Evolutionary conservation across 73 alveolate species (phyloP).

Genomic region (Paramecium sonneborni): DNA sequence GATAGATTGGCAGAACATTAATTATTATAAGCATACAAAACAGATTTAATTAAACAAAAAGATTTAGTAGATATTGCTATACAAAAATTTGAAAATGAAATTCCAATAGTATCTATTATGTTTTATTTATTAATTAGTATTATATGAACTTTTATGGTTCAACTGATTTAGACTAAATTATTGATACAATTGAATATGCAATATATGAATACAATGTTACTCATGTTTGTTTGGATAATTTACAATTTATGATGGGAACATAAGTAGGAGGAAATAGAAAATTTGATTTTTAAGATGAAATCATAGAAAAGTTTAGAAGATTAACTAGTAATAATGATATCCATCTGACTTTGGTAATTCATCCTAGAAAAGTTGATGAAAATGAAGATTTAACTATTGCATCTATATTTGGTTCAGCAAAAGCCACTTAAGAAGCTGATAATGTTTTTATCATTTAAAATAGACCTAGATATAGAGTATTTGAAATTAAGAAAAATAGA

Average conservation of each 20-base stretch:
- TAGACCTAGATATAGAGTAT: conserved; percentile 73
- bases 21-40: conserved; percentile 70
- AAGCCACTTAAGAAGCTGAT: conserved; percentile 92
- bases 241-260: conserved; percentile 87
- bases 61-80: conserved; percentile 56
- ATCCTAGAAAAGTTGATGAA: conserved; percentile 94
- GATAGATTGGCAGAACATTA: conserved; percentile 76
- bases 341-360: conserved; percentile 86
- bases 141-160: conserved; percentile 91
- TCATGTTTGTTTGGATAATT: conserved; percentile 84
- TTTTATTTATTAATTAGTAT: conserved; percentile 68
- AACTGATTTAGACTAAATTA: conserved; percentile 71
- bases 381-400: conserved; percentile 80
- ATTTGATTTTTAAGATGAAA: conserved; percentile 85
- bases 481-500: conserved; percentile 86
- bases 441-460: conserved; percentile 80
- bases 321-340: conserved; percentile 81
- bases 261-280: conserved; percentile 77
- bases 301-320: conserved; percentile 72
- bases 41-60: conserved; percentile 63
- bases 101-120: not conserved
- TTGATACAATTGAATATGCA: conserved; percentile 88
- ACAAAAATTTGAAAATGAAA: conserved; percentile 68
- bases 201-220: conserved; percentile 81
- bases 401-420: conserved; percentile 89